Percentiles rank a stretch among this genome's conserved stretches.
phyloP scores from a whole-genome alignment of 2,329 filamentous ascomycete genomes.

The Ophiognomonia clavigignenti-juglandacearum region DNA sequence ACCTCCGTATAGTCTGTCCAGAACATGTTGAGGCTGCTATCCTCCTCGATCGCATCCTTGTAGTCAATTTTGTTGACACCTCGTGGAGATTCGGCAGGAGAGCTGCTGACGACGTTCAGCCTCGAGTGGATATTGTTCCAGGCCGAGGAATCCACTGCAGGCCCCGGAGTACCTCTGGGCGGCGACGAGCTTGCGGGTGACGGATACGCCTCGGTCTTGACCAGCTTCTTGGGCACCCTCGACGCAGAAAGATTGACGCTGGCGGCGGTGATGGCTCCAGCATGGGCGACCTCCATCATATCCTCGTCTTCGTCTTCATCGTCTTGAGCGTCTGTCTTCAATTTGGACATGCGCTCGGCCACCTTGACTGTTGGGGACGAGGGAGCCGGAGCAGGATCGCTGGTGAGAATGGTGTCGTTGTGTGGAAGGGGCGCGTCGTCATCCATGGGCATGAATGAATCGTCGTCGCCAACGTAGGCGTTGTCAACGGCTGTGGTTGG shows the following conservation, averaged over 20 bases:
- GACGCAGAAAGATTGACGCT: slow-evolving; percentile 84
- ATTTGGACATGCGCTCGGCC: slow-evolving; percentile 62
- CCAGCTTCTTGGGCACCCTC: slow-evolving; percentile 69
- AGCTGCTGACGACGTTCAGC: slow-evolving; percentile 78
- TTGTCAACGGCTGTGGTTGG: slow-evolving; percentile 49
- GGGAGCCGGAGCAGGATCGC: slow-evolving; percentile 65
- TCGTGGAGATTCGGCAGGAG: slow-evolving; percentile 53
- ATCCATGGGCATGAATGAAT: slow-evolving; percentile 44
- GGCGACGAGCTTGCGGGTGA: slow-evolving; percentile 76
- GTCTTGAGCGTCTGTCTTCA: slow-evolving; percentile 46
- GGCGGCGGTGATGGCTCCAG: slow-evolving; percentile 60
- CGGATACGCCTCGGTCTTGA: slow-evolving; percentile 63
- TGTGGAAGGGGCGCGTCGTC: slow-evolving; percentile 54
- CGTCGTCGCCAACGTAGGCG: slow-evolving; percentile 44
- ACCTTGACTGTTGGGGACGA: slow-evolving; percentile 84
- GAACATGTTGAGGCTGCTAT: slow-evolving; percentile 90
- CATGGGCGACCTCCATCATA: slow-evolving; percentile 81
- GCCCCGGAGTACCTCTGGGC: slow-evolving; percentile 46
- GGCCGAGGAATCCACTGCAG: slow-evolving; percentile 69
- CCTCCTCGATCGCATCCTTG: slow-evolving; percentile 83
- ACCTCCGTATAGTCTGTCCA: slow-evolving; percentile 96
- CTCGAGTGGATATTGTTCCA: slow-evolving; percentile 87
- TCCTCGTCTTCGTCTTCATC: slow-evolving; percentile 74
- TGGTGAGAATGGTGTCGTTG: slow-evolving; percentile 62
- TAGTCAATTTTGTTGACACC: slow-evolving; percentile 76